A percentile compares a stretch with the other conserved stretches of the same genome.
Evolutionary conservation across 2,329 filamentous ascomycete genomes (phyloP).

Genomic region (Pseudogymnoascus sp.): DNA sequence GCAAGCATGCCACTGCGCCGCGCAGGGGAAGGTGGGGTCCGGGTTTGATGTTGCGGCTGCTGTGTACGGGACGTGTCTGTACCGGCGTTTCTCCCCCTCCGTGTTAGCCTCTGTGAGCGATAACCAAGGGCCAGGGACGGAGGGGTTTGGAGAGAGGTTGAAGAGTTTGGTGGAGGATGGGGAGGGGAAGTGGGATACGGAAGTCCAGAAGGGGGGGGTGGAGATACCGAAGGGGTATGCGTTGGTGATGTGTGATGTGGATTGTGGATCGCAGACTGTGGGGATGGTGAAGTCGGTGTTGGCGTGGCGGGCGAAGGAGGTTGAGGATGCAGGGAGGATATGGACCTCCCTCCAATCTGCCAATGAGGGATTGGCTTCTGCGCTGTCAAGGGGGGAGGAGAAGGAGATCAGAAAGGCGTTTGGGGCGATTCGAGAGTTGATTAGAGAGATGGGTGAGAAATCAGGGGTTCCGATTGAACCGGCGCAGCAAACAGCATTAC

Average conservation of each 20-base stretch:
- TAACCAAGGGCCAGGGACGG: conserved; percentile 41
- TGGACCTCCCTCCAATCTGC: conserved; percentile 68
- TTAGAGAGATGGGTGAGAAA: conserved; percentile 66
- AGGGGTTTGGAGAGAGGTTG: conserved; percentile 58
- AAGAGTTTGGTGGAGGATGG: conserved; percentile 56
- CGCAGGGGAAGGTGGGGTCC: conserved; percentile 91
- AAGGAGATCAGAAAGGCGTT: conserved; percentile 39
- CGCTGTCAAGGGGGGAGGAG: conserved; percentile 44
- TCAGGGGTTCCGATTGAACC: conserved; percentile 87
- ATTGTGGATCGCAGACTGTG: conserved; percentile 87
- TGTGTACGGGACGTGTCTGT: conserved; percentile 83
- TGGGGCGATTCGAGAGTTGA: conserved; percentile 48
- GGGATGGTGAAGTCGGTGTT: conserved; percentile 93
- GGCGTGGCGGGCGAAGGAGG: conserved; percentile 63
- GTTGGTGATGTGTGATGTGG: conserved; percentile 90
- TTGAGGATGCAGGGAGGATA: conserved; percentile 55
- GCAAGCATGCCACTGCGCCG: conserved; percentile 88
- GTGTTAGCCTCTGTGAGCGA: conserved; percentile 62
- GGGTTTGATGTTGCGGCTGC: conserved; percentile 94
- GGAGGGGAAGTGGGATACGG: conserved; percentile 63
- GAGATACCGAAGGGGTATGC: conserved; percentile 64
- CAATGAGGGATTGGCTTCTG: conserved; percentile 62
- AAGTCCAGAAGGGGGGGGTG: conserved; percentile 62
- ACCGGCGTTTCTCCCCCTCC: conserved; percentile 82
- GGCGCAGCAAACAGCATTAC: conserved; percentile 68